Conservation (phyloP, 2,329 filamentous ascomycete genomes). For the Talaromyces atroroseus region DNA sequence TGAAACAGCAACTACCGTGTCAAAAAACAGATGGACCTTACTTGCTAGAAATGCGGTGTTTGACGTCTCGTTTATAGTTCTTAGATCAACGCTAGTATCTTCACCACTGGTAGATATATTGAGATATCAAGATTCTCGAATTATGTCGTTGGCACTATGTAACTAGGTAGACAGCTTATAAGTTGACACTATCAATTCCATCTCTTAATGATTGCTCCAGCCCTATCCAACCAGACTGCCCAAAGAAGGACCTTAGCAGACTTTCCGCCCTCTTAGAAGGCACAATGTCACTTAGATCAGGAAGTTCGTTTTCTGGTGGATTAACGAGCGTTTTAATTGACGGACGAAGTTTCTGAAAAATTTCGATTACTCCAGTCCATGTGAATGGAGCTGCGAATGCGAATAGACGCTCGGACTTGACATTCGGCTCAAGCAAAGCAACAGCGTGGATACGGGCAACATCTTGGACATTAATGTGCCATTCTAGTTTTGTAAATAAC, state of each 20-base stretch:
- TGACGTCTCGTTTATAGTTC: too few relatives aligned
- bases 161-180: neutral
- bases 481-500: slow-evolving; percentile 26
- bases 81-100: too few relatives aligned
- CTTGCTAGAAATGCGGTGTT: too few relatives aligned
- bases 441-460: slow-evolving; percentile 48
- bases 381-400: slow-evolving; percentile 45
- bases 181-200: slow-evolving; percentile 1
- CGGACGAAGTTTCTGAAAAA: slow-evolving; percentile 38
- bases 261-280: slow-evolving; percentile 22
- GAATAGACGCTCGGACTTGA: slow-evolving; percentile 49
- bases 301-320: slow-evolving; percentile 19
- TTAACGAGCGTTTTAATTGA: slow-evolving; percentile 28
- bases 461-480: slow-evolving; percentile 44
- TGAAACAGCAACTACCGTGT: too few relatives aligned
- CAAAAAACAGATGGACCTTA: too few relatives aligned
- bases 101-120: too few relatives aligned
- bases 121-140: too few relatives aligned
- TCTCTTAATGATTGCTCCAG: slow-evolving; percentile 21
- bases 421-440: slow-evolving; percentile 42
- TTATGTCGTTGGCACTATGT: too few relatives aligned
- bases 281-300: slow-evolving; percentile 22
- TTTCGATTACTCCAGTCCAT: slow-evolving; percentile 39
- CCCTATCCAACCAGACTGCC: slow-evolving; percentile 22
- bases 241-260: slow-evolving; percentile 26